Evolutionary conservation across 805 yeast species (phyloP), one percentile per base, ranked within the genome.

Genomic region (Wickerhamiella musiphila): DNA sequence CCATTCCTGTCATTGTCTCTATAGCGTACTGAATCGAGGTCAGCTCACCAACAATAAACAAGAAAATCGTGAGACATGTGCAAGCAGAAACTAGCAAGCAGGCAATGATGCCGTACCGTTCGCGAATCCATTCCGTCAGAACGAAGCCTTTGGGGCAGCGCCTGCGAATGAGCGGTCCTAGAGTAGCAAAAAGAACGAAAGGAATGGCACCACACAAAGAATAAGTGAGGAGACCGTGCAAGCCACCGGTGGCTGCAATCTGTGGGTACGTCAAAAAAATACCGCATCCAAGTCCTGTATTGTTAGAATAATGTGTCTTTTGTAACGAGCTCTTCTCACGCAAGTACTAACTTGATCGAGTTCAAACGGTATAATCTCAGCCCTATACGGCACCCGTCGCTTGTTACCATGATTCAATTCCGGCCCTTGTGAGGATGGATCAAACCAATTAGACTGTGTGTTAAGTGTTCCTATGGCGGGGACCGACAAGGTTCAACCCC

Each of bases 61-160:
- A 61, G 48, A 73, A 81, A 66, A 84, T 67, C 6, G 94, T 83
- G 41, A 84, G 62, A 33, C 84, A 67, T 1, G 94, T 81, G 53
- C 83, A 79, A 28, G 70, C 71, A 10, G 92, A 74, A 28, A 84
- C 55, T 44, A 81, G 78, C 42, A 81, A 57, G 1, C 81, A 77
- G 3, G 93, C 63, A 11, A 74, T 54, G 4, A 62, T 49, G 2
- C 94, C 95, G 50, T 65, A 84, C 43, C 94, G 61, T 29, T 68
- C 69, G 48, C 79, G 68, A n/a, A 81, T 86, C 95, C 95, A 84
- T 51, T 84, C 94, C 4, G 94, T 82, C 43, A 84, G 58, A 18
- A 84, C 83, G 51, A 84, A 84, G 3, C 94, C 95, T 6, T 78
- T 70, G 0, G 95, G 95, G 44, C 93, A 78, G 43, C 67, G 66